A percentile compares a stretch with the other conserved stretches of the same genome.
Evolutionary conservation across 768 basidiomycete genomes (phyloP).

Genomic region (Boletus sp.): DNA sequence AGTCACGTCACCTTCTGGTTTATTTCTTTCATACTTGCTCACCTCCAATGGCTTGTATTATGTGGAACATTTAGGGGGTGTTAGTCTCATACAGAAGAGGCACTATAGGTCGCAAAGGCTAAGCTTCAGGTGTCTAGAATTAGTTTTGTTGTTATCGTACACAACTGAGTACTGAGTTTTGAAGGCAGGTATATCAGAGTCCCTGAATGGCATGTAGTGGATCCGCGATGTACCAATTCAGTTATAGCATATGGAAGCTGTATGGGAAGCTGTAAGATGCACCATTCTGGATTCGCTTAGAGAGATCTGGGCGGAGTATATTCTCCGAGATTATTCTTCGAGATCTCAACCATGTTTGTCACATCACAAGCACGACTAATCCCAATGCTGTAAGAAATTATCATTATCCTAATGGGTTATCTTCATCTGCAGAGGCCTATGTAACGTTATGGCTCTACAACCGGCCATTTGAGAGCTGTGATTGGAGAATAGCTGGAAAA

Average conservation of each 20-base stretch:
- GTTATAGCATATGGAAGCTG: neutral
- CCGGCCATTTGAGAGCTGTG: no score
- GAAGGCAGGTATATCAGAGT: neutral
- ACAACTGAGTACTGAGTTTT: no score
- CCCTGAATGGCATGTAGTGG: neutral
- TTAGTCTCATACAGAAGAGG: neutral
- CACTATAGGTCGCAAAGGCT: neutral
- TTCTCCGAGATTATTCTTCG: neutral
- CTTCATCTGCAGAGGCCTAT: no score
- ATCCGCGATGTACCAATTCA: neutral
- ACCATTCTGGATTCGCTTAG: neutral
- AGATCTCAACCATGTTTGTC: neutral
- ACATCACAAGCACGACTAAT: neutral
- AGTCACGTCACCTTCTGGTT: neutral
- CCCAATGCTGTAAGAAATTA: neutral
- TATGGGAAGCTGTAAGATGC: neutral
- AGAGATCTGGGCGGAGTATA: neutral
- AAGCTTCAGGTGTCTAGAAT: neutral
- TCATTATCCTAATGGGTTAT: neutral
- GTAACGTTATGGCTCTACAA: no score
- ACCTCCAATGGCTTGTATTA: neutral
- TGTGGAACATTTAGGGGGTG: neutral
- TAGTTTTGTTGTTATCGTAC: neutral
- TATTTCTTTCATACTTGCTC: neutral
- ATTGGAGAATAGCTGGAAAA: no score